Percentiles rank a stretch among this genome's conserved stretches.
Evolutionary conservation across 331 rosid species (phyloP).

Genomic region (Quercus tomentella): DNA sequence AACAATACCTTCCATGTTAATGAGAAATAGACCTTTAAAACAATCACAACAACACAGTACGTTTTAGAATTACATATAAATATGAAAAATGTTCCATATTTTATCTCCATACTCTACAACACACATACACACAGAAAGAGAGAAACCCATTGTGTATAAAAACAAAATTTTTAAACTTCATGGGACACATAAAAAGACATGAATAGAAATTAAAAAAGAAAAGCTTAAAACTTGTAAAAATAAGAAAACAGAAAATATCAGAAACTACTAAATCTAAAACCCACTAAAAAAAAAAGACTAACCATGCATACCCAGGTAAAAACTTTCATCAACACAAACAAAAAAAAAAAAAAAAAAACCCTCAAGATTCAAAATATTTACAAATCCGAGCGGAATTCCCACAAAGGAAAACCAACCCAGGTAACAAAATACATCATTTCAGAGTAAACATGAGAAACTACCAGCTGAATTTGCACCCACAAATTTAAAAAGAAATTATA

Average conservation of each 20-base stretch:
- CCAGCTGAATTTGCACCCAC: background rate
- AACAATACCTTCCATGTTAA: slow-evolving; percentile 68
- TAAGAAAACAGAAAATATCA: too few relatives aligned
- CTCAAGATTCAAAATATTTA: background rate
- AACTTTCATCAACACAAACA: too few relatives aligned
- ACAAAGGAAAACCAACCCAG: slow-evolving; percentile 13
- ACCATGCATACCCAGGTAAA: background rate
- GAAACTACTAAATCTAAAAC: background rate
- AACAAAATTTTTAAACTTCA: background rate
- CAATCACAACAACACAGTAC: slow-evolving; percentile 9
- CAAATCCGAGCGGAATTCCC: slow-evolving; percentile 2
- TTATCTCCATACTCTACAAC: background rate
- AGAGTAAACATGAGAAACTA: background rate
- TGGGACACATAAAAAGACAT: background rate
- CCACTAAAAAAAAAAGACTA: background rate
- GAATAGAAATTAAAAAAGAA: too few relatives aligned
- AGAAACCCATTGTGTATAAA: background rate
- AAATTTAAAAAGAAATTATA: background rate
- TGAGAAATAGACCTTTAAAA: slow-evolving; percentile 37
- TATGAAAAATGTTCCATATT: background rate
- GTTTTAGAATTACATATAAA: background rate
- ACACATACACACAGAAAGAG: background rate
- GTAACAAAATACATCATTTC: background rate
- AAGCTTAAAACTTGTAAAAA: too few relatives aligned
- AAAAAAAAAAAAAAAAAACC: background rate